Base-by-base conservation (phyloP, 805 yeast genomes). In the Candida ovalis region DNA sequence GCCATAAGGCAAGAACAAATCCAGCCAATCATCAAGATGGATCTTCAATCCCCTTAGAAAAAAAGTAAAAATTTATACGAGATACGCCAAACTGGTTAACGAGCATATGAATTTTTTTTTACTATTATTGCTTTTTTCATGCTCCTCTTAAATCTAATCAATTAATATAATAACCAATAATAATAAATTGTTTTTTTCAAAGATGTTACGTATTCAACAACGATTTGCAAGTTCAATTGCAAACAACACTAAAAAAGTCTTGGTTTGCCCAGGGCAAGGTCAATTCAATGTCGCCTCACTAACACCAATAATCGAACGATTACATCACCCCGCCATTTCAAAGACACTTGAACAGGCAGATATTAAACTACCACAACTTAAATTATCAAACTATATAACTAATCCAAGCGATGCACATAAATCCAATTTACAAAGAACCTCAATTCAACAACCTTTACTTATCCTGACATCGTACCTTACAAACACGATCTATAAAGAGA, bases 391-490 rank as follows among this genome's bases (percentile, higher is more conserved):
- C 8, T 39, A 39, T n/a, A 39, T 17, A 3, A 13, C 17, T 4
- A 12, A 37, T 12, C 23, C 6, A 37, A 3, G 13, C 10, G 23
- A n/a, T 7, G 22, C 23, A 8, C 3, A n/a, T 23, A 19, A 18
- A 24, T 23, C 5, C n/a, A 39, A 24, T 3, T 43, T 61, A 4
- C 65, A 60, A 40, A 47, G 27, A 24, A 66, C 70, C 0, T 55
- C 64, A 2, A 32, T 62, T n/a, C 70, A 66, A 49, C 70, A 66
- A 41, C 70, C 70, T 2, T 48, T 64, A 38, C 50, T 64, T n/a
- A 54, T 64, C 15, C 47, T 64, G 15, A 45, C 63, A 1, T 59
- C 68, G 8, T 55, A 49, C 44, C 40, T 69, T 9, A 53, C 56
- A 5, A 51, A 59, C n/a, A 45, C 43, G 9, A 39, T 55, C 7